Evolutionary conservation across 2,329 filamentous ascomycete species (phyloP).

Genomic region (Scedosporium dehoogii): DNA sequence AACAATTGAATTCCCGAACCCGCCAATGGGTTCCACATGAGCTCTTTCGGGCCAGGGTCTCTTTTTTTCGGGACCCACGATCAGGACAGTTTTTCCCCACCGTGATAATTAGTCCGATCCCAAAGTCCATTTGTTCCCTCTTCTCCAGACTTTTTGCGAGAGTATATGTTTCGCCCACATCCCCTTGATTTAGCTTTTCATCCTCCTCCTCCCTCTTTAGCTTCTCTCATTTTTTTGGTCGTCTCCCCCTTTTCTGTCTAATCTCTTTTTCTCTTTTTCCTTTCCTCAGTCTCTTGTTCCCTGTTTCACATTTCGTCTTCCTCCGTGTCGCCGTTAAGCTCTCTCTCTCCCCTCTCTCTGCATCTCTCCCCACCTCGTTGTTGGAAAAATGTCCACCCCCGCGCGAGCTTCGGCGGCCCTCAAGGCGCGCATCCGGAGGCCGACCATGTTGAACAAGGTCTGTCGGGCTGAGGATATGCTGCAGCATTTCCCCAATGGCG

Average conservation of each 20-base stretch:
- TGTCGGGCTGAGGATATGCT: slow-evolving; percentile 71
- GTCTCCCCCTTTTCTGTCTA: background rate
- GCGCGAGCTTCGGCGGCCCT: slow-evolving; percentile 60
- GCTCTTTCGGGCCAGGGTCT: background rate
- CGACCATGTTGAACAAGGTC: slow-evolving; percentile 72
- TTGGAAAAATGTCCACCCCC: slow-evolving; percentile 30
- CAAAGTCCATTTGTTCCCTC: no score
- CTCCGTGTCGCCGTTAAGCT: slow-evolving; percentile 12
- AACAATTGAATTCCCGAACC: no score
- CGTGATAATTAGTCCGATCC: background rate
- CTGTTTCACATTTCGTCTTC: background rate
- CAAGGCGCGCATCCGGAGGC: slow-evolving; percentile 63
- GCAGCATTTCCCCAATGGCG: slow-evolving; percentile 68
- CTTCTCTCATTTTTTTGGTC: slow-evolving; percentile 6
- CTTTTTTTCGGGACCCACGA: background rate
- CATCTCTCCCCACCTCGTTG: slow-evolving; percentile 9
- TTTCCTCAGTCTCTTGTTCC: background rate
- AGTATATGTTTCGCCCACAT: background rate
- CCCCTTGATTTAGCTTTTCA: background rate
- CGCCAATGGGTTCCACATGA: background rate
- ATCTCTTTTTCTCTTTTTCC: slow-evolving; percentile 3
- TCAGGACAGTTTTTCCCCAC: background rate
- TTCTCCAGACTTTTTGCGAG: no score
- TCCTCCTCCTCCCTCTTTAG: slow-evolving; percentile 9
- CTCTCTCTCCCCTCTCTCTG: slow-evolving; percentile 9